Evolutionary conservation across 139 green algal genomes (phyloP), one percentile per base, ranked within the genome.

Genomic region (Deuterostichococcus epilithicus): DNA sequence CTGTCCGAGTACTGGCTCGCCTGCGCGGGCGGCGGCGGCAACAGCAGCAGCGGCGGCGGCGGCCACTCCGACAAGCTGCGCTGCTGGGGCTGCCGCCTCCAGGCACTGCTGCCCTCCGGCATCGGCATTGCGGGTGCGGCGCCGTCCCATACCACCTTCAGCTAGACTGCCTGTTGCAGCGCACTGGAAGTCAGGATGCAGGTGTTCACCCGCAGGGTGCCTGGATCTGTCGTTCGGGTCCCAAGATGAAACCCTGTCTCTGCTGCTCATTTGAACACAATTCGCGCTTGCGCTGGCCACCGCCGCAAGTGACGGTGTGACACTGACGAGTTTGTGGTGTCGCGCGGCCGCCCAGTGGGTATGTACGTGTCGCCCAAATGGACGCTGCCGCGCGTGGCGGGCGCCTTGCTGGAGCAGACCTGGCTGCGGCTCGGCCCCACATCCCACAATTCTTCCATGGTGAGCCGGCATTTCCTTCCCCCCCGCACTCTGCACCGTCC

Each of bases 311-410:
- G 13, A 23, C 10, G 8, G 42, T 52, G 42, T 28, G 52, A 63
- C 52, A 63, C n/a, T n/a, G n/a, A n/a, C n/a, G n/a, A n/a, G n/a
- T n/a, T n/a, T n/a, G n/a, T 63, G 52, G 18, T 63, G 52, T 28
- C 18, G 3, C 52, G 18, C 3, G 26, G 26, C 10, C 5, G 13
- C 18, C 84, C 84, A 37, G 80, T 89, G 0, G 87, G 87, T 5
- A 86, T 87, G 79, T 91, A 91, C 76, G 60, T 91, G 26, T 67
- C 37, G 0, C 78, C 87, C 2, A 76, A 86, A 45, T 89, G 76
- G 68, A 89, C 83, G 0, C 65, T 91, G 13, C 87, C 87, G 25
- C 47, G 87, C 25, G 75, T 91, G n/a, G 45, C 88, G 5, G 87
- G 87, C 20, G 78, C 39, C 1, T 5, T 86, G 30, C 32, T 78